Base-by-base conservation (phyloP, 768 basidiomycete genomes). In the Amanita pseudoporphyria region DNA sequence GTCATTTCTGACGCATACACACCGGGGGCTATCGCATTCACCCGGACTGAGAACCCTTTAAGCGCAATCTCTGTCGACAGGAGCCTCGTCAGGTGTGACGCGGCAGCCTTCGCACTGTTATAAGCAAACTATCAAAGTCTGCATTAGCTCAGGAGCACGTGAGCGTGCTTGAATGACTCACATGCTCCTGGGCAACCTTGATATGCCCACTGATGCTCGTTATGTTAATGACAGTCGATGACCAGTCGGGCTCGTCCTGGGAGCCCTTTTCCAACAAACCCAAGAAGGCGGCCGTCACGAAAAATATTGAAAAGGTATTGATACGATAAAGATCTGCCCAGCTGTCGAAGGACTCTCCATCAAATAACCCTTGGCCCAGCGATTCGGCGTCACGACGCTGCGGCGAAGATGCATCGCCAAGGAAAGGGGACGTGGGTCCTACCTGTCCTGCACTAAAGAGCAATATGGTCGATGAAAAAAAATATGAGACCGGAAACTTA, bases 1-100 rank as follows among this genome's bases (percentile, higher is more conserved):
- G 86, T 87, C 83, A 89, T 82, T 65, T 87, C 84, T 3, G 84
- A 85, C 53, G 73, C 78, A 55, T 81, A 89, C 12, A 81, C 80
- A 6, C 87, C 87, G 2, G 87, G 87, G 12, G 87, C 81, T 45
- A 87, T 74, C 9, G 83, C 77, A 58, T 84, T 81, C 42, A 88
- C 77, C 50, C 85, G 84, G 24, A 89, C 77, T 7, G 77, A 76
- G 9, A 84, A 72, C 21, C 71, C 71, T 59, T 82, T 81, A 48
- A 88, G 66, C 3, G 81, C 82, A 46, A 87, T 71, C 57, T 89
- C 87, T 1, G 87, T 87, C 1, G 87, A 68, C 44, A 90, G 64
- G 77, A 88, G 76, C 64, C 71, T 81, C 9, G 85, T 85, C n/a
- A 90, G 66, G 54, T 88, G 86, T 10, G 82, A 74, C 5, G 78